A percentile compares a stretch with the other conserved stretches of the same genome.
These are phyloP conservation scores for Fusarium kyushuense DNA, from an alignment of 2,329 filamentous ascomycete species.

Conservation along the genomic window DNA sequence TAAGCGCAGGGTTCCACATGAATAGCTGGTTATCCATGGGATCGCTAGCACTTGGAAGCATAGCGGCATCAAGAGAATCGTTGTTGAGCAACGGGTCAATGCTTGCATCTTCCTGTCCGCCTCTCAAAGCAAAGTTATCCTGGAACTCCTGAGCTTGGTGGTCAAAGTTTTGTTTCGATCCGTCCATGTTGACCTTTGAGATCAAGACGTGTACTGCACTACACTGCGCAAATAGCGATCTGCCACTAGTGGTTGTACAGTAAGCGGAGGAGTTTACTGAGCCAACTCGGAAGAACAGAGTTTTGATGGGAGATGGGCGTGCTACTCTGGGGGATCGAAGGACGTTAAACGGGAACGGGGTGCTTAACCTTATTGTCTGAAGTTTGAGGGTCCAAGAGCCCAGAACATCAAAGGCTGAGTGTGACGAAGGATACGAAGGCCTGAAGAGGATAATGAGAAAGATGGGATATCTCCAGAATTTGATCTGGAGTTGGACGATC, in stretches of 20 bases:
- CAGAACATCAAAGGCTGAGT: slow-evolving; percentile 8
- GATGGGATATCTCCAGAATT: not conserved
- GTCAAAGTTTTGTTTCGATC: not conserved
- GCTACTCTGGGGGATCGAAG: not conserved
- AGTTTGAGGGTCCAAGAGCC: not conserved
- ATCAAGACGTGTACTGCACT: not conserved
- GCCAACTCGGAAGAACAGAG: not conserved
- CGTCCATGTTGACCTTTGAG: slow-evolving; percentile 24
- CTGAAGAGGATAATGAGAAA: not conserved
- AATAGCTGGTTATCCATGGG: slow-evolving; percentile 15
- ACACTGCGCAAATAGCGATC: not conserved
- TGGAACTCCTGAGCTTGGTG: not conserved
- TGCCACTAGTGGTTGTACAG: not conserved
- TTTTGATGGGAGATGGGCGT: slow-evolving; percentile 8
- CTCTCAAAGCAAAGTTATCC: not conserved
- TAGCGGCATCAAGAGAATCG: not conserved
- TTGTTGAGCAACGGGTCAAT: slow-evolving; percentile 38
- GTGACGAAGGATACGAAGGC: slow-evolving; percentile 1
- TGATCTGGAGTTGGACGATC: not conserved
- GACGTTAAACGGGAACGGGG: slow-evolving; percentile 2
- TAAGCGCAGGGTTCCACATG: slow-evolving; percentile 23
- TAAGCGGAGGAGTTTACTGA: not conserved
- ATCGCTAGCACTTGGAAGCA: not conserved
- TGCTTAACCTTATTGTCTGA: slow-evolving; percentile 10
- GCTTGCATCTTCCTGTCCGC: slow-evolving; percentile 8